A percentile compares a stretch with the other conserved stretches of the same genome.
Conservation (phyloP, 164 flowering plant species). For the Macadamia tetraphylla region DNA sequence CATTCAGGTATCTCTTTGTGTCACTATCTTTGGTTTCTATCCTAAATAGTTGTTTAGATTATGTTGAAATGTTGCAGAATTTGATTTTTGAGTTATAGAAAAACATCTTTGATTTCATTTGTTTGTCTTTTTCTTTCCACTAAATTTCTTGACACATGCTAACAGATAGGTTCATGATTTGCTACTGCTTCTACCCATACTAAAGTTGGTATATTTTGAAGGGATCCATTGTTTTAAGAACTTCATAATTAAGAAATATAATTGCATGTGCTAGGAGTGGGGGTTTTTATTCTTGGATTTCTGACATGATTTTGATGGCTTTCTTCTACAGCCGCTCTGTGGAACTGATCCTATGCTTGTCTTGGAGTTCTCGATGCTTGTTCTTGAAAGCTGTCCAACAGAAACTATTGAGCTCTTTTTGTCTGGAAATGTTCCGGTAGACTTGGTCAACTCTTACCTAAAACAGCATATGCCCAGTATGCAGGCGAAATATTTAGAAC, state of each 20-base stretch:
- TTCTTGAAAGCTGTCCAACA: slow-evolving; percentile 87
- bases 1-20: no score
- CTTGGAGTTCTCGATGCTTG: slow-evolving; percentile 87
- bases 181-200: no score
- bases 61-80: no score
- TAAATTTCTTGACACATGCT: no score
- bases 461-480: slow-evolving; percentile 91
- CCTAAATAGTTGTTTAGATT: no score
- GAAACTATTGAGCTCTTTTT: slow-evolving; percentile 93
- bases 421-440: slow-evolving; percentile 88
- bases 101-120: no score
- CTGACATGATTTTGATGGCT: slow-evolving; percentile 8
- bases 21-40: no score
- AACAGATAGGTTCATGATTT: no score
- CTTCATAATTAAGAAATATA: not conserved
- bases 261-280: not conserved
- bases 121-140: no score
- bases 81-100: no score
- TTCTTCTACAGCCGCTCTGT: slow-evolving; percentile 82
- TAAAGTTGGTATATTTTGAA: no score
- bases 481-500: slow-evolving; percentile 92
- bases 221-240: not conserved
- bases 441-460: slow-evolving; percentile 89
- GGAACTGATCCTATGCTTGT: slow-evolving; percentile 90
- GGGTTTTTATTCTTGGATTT: not conserved